Evolutionary conservation across 164 flowering plant species (phyloP).

Genomic region (Kalanchoe fedtschenkoi): DNA sequence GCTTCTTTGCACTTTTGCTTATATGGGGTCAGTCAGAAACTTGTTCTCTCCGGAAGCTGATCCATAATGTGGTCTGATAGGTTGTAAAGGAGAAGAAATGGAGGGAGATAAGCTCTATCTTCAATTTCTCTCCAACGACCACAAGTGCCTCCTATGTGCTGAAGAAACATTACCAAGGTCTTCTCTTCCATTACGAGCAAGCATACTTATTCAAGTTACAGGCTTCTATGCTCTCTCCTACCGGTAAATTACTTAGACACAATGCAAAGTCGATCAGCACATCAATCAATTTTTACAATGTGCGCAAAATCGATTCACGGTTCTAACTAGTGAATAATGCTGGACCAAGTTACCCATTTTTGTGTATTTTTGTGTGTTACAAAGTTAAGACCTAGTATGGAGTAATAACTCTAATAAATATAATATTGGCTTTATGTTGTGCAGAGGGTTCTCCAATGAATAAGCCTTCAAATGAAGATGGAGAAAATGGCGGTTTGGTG

Average conservation of each 20-base stretch:
- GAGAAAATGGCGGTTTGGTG: not conserved
- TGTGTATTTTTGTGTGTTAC: not conserved
- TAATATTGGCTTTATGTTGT: not conserved
- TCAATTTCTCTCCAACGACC: conserved; percentile 61
- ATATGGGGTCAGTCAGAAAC: not conserved
- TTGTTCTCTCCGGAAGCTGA: too few relatives aligned
- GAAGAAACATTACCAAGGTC: conserved; percentile 53
- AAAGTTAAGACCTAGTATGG: not conserved
- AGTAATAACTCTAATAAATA: not conserved
- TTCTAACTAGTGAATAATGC: not conserved
- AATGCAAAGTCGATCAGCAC: not conserved
- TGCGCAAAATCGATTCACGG: too few relatives aligned
- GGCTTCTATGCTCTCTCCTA: conserved; percentile 29
- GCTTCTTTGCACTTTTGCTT: not conserved
- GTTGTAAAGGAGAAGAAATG: conserved; percentile 82
- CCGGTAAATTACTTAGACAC: conserved; percentile 16
- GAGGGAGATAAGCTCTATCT: conserved; percentile 65
- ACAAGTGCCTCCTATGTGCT: conserved; percentile 84
- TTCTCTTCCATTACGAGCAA: conserved; percentile 67
- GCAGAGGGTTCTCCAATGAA: not conserved
- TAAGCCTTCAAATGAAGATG: not conserved
- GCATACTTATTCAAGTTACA: conserved; percentile 51
- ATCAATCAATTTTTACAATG: too few relatives aligned
- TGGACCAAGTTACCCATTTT: not conserved
- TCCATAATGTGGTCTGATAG: conserved; percentile 12